Evolutionary conservation across 2,329 filamentous ascomycete genomes (phyloP).

Genomic region (Botryotinia convoluta): DNA sequence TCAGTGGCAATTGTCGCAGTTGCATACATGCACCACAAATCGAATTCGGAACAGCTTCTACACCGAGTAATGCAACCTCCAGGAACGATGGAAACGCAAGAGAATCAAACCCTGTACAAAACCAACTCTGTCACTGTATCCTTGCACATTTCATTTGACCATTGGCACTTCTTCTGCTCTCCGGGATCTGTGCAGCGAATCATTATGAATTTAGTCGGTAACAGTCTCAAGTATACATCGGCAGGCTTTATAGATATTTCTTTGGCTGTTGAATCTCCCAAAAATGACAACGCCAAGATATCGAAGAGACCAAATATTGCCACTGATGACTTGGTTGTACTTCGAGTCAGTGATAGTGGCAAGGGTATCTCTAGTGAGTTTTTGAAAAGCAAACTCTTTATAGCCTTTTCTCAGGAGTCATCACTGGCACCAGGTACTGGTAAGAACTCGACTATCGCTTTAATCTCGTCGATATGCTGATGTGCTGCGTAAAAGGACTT

Average conservation of each 20-base stretch:
- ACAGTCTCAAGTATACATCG: slow-evolving; percentile 58
- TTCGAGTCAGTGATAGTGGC: slow-evolving; percentile 58
- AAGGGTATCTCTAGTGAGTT: slow-evolving; percentile 62
- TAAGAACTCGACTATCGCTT: neutral
- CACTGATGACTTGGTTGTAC: slow-evolving; percentile 21
- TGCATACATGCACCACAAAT: slow-evolving; percentile 15
- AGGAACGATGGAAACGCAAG: neutral
- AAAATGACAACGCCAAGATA: slow-evolving; percentile 7
- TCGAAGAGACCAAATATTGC: neutral
- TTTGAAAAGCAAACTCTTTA: slow-evolving; percentile 56
- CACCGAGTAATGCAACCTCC: slow-evolving; percentile 15
- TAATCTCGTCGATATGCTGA: neutral
- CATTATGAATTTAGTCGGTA: slow-evolving; percentile 60
- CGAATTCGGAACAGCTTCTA: slow-evolving; percentile 4
- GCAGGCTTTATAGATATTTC: slow-evolving; percentile 47
- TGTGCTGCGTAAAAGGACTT: slow-evolving; percentile 35
- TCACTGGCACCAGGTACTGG: slow-evolving; percentile 57
- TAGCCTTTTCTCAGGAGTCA: slow-evolving; percentile 60
- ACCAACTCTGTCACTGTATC: slow-evolving; percentile 10
- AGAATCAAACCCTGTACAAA: neutral
- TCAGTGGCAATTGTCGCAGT: slow-evolving; percentile 18
- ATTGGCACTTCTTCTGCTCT: slow-evolving; percentile 44
- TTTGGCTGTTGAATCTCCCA: slow-evolving; percentile 1
- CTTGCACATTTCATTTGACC: slow-evolving; percentile 20
- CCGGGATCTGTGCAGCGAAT: slow-evolving; percentile 49